Conservation (phyloP, 371 early-diverging fungal species). For the Entomophthora muscae region DNA sequence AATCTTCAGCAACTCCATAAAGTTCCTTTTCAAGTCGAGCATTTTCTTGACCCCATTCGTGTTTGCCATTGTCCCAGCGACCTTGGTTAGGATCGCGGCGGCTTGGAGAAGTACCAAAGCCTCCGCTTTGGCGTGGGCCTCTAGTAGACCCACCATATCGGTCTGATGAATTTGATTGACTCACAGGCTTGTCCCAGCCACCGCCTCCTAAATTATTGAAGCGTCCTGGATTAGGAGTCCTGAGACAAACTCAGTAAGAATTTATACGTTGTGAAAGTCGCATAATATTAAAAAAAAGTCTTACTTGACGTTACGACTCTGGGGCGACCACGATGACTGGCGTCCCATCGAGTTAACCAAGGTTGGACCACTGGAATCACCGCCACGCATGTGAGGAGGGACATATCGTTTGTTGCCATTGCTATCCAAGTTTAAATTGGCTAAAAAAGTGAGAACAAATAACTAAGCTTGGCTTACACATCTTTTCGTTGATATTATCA, state of each 20-base stretch:
- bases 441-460: neutral
- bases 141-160: constrained; percentile 7
- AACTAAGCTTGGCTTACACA: neutral
- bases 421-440: constrained; percentile 10
- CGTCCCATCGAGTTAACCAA: constrained; percentile 12
- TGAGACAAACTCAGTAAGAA: neutral
- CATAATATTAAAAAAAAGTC: neutral
- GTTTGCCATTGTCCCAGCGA: constrained; percentile 49
- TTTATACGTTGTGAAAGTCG: no score
- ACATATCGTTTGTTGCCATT: constrained; percentile 20
- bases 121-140: constrained; percentile 21
- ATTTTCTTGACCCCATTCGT: constrained; percentile 50
- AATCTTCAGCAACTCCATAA: constrained; percentile 49
- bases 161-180: neutral
- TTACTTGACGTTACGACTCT: neutral
- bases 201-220: neutral
- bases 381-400: constrained; percentile 29
- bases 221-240: neutral
- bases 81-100: constrained; percentile 28
- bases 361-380: constrained; percentile 14
- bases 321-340: neutral
- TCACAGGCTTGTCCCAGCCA: neutral
- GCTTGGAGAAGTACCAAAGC: constrained; percentile 23
- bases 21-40: constrained; percentile 58
- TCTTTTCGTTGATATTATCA: constrained; percentile 3